Base-by-base conservation (phyloP, 805 yeast species). In the Brettanomyces bruxellensis region DNA sequence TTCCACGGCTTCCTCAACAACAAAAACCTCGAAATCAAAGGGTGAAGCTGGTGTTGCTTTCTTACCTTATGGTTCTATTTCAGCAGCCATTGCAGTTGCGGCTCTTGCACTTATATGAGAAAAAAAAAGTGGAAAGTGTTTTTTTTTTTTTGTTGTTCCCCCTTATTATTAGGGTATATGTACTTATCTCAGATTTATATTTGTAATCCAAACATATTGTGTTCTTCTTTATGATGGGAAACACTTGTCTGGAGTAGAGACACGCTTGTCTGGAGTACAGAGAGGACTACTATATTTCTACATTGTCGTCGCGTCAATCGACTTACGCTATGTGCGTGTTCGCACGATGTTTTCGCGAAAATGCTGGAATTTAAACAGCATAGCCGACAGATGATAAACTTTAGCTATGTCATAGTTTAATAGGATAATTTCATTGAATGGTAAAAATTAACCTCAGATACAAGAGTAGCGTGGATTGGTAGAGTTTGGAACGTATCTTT, bases 61-160 rank as follows among this genome's bases (percentile, higher is more conserved):
- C 18, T 9, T 36, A 14, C 14, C 34, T 25, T 34, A 23, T 12
- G 47, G 49, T n/a, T 22, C 35, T 32, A 56, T 62, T 44, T 58
- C 67, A 14, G 67, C 69, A 18, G 48, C 61, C 1, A 37, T 67
- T 13, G 59, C 60, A 3, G 48, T 66, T 55, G 35, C 73, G 62
- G 46, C 75, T 55, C 41, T 73, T 55, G 61, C 72, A 64, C 46
- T 70, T 45, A 34, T 78, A 61, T 54, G 62, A 58, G 9, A 28
- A 7, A 28, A 7, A 28, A 6, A 28, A 28, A 7, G 7, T 51
- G 35, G 60, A 52, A 40, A 46, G 46, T 54, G 22, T 53, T 36
- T 22, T 6, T 9, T 25, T 34, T 39, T 43, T 37, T 38, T 25
- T 42, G 35, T 39, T 18, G 24, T 52, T 35, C 47, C 53, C 9